phyloP scores from a whole-genome alignment of 1,139 yeast species.

The Pneumocystis sp. region DNA sequence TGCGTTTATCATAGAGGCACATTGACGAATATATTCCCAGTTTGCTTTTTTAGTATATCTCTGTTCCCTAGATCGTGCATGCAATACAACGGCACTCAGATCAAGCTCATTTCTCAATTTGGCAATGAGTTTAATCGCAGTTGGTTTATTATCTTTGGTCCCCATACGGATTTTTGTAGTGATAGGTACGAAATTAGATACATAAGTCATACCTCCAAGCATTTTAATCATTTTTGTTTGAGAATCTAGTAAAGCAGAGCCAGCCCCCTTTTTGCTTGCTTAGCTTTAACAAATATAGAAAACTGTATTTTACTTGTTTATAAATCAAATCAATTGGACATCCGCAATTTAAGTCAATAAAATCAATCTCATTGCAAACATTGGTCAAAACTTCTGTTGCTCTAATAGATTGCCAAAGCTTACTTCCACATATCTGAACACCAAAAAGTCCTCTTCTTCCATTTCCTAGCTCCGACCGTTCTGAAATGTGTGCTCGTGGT shows the following conservation, averaged over 20 bases:
- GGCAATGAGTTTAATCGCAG: constrained; percentile 62
- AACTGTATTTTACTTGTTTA: constrained; percentile 1
- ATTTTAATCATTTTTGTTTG: constrained; percentile 68
- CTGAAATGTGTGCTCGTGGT: constrained; percentile 73
- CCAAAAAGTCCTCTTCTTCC: constrained; percentile 39
- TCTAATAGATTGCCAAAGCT: constrained; percentile 86
- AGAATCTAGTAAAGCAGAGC: constrained; percentile 83
- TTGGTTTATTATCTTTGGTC: constrained; percentile 65
- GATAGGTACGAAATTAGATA: constrained; percentile 78
- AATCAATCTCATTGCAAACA: constrained; percentile 35
- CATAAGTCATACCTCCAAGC: constrained; percentile 75
- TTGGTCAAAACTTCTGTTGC: constrained; percentile 67
- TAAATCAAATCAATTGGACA: constrained; percentile 88
- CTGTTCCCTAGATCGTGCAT: constrained; percentile 93
- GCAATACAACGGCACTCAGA: constrained; percentile 82
- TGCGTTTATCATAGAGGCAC: constrained; percentile 16
- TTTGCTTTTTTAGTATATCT: constrained; percentile 82
- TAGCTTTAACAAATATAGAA: neutral
- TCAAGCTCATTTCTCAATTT: constrained; percentile 63
- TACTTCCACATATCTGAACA: constrained; percentile 80
- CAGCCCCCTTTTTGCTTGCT: constrained; percentile 65
- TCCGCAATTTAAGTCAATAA: constrained; percentile 84
- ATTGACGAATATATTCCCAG: constrained; percentile 71
- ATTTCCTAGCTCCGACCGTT: constrained; percentile 44
- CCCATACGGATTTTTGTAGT: constrained; percentile 91